Evolutionary conservation across 257 asterid genomes (phyloP).

Genomic region (Thymus mandschuricus): DNA sequence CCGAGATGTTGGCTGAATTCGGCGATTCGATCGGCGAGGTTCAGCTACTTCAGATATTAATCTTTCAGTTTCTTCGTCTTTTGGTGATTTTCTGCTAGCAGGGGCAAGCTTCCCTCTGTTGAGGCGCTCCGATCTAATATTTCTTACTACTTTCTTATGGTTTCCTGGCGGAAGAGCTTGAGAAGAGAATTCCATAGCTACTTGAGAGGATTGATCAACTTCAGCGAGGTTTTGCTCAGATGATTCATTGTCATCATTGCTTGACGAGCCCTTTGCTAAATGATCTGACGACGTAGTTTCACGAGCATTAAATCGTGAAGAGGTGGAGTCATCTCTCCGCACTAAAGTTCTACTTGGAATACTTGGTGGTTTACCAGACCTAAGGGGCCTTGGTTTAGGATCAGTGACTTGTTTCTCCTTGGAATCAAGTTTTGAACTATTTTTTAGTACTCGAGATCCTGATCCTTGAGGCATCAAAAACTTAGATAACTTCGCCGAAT

Average conservation of each 20-base stretch:
- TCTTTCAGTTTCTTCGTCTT: constrained; percentile 49
- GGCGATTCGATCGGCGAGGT: constrained; percentile 96
- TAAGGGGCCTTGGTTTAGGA: constrained; percentile 50
- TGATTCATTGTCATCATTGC: constrained; percentile 57
- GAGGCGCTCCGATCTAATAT: constrained; percentile 52
- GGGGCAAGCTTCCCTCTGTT: constrained; percentile 57
- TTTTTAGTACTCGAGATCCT: constrained; percentile 57
- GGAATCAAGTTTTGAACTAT: constrained; percentile 51
- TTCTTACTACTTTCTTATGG: constrained; percentile 55
- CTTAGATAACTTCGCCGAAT: constrained; percentile 61
- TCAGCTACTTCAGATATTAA: constrained; percentile 52
- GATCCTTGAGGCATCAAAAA: constrained; percentile 62
- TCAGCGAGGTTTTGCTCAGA: constrained; percentile 45
- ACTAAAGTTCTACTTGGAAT: constrained; percentile 57
- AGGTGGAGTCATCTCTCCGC: constrained; percentile 54
- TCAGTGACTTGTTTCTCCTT: constrained; percentile 71
- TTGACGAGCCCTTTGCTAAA: constrained; percentile 38
- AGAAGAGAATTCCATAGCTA: constrained; percentile 50
- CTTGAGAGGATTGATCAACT: constrained; percentile 54
- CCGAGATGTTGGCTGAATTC: constrained; percentile 97
- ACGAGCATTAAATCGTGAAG: constrained; percentile 47
- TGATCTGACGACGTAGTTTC: constrained; percentile 43
- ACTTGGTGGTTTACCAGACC: constrained; percentile 67
- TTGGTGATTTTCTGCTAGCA: constrained; percentile 48
- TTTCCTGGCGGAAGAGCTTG: constrained; percentile 45